phyloP scores from a whole-genome alignment of 2,329 filamentous ascomycete genomes.

The Zelopaecilomyces penicillatus region DNA sequence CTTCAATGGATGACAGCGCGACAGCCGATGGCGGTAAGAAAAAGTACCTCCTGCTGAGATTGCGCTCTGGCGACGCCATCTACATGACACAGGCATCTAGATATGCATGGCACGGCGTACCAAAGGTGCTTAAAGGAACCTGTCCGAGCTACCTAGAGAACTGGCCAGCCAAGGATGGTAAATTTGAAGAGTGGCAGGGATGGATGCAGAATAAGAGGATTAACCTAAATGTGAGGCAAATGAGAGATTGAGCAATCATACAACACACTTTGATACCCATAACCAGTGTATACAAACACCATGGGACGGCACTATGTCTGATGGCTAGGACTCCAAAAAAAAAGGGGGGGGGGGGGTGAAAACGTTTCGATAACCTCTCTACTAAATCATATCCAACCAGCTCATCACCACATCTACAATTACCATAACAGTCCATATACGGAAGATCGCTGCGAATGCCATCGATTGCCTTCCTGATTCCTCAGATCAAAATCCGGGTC shows the following conservation, averaged over 20 bases:
- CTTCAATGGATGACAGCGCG: too few relatives aligned
- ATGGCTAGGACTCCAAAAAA: too few relatives aligned
- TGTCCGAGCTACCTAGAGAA: conserved; percentile 66
- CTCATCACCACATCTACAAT: too few relatives aligned
- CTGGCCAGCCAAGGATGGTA: conserved; percentile 59
- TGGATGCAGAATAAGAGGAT: conserved; percentile 87
- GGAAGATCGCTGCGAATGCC: too few relatives aligned
- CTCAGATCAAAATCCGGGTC: too few relatives aligned
- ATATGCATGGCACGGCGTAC: conserved; percentile 93
- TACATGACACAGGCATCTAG: conserved; percentile 78
- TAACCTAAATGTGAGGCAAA: conserved; percentile 89
- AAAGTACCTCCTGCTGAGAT: conserved; percentile 50
- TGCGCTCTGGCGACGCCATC: conserved; percentile 80
- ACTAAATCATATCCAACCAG: too few relatives aligned
- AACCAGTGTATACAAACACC: too few relatives aligned
- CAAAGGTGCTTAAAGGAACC: conserved; percentile 70
- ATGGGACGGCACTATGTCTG: too few relatives aligned
- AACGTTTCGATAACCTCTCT: too few relatives aligned
- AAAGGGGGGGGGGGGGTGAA: too few relatives aligned
- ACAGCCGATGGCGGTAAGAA: conserved; percentile 21
- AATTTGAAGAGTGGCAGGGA: conserved; percentile 63
- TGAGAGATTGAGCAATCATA: conserved; percentile 46
- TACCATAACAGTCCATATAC: too few relatives aligned
- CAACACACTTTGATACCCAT: neutral
- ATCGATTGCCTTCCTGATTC: too few relatives aligned